Evolutionary conservation across 176 grass and related monocot species (phyloP), one percentile per base, ranked within the genome.

Genomic region (Aegilops sharonensis): DNA sequence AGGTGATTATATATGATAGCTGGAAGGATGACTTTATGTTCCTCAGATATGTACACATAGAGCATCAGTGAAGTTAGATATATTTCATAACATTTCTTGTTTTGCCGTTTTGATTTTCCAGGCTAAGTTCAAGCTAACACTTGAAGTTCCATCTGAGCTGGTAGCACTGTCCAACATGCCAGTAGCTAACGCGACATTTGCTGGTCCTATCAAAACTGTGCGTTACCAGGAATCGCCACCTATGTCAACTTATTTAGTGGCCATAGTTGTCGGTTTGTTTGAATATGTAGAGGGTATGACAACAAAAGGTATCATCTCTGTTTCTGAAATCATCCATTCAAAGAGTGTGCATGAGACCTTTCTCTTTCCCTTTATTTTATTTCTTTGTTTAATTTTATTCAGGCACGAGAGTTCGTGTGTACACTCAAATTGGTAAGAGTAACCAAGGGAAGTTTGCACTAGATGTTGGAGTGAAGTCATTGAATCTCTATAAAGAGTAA

Each of bases 241-340:
- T 74, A 98, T 98, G 96, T 98, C 93, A 14, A 98, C 96, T 72
- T 98, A 98, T 68, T 90, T 98, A 72, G 93, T 98, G 37, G 96
- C 91, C 15, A 77, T 98, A 62, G 96, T 98, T 81, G 81, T 94
- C 78, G 93, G 96, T 65, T 85, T 89, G 62, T 87, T 98, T 67
- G 91, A 98, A 64, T 94, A 86, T 89, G 24, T 98, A 79, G 91
- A 95, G 80, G 60, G 72, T 9, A 10, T 77, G 50, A 91, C 89
- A 83, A 4, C 30, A 42, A 76, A 94, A 85, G 96, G 96, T 97
- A 92, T 65, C 25, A 70, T n/a, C 37, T 71, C 13, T 23, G 77
- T 62, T 75, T 54, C 62, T 52, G 17, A 31, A 35, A 85, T 68
- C n/a, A 52, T 81, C 64, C 11, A 64, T 87, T 68, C 9, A 78